Base-by-base conservation (phyloP, 352 stramenopile species). In the Elongisporangium undulatum region DNA sequence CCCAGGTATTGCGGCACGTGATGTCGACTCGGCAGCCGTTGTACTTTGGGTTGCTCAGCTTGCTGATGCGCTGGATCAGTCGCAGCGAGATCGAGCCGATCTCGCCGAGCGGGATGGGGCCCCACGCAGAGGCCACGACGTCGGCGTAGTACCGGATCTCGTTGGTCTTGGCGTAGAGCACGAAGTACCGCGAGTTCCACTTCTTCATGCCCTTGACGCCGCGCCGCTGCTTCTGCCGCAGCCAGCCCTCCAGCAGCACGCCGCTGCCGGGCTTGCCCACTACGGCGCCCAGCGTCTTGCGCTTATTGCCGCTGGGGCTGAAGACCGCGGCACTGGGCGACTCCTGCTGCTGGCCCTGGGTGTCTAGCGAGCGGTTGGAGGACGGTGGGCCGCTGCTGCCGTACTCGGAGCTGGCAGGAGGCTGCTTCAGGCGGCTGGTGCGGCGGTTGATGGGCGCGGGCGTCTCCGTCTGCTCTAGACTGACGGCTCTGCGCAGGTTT, bases 11-110 rank as follows among this genome's bases (percentile, higher is more conserved):
- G 34, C 84, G 78, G 63, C 84, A 94, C 38, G 81, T 94, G 55
- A 94, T 94, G 56, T 94, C 82, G 39, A 94, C 89, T 38, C 82
- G 79, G 45, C 84, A 94, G 57, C 82, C 84, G 50, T 89, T 89
- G 69, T 92, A 94, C 61, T 92, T 92, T 12, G 82, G 74, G 24
- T 89, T 79, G 4, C 80, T 81, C 13, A 75, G 79, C 59, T 94
- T 94, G n/a, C 77, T 74, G 16, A 92, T 92, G 24, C 78, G 75
- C 63, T 94, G 82, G 49, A 94, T 94, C 34, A 90, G 77, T n/a
- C 84, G 76, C 21, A 92, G 67, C 3, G 79, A 87, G 58, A 94
- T 94, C 19, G 71, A 89, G 29, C 84, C 84, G 53, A 94, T 88
- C 62, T 94, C 84, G 10, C 81, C 74, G 6, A 94, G 59, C 0